These are phyloP conservation scores for Saccharomycopsis sp. DNA, from an alignment of 805 yeast species.

Conservation along the genomic window DNA sequence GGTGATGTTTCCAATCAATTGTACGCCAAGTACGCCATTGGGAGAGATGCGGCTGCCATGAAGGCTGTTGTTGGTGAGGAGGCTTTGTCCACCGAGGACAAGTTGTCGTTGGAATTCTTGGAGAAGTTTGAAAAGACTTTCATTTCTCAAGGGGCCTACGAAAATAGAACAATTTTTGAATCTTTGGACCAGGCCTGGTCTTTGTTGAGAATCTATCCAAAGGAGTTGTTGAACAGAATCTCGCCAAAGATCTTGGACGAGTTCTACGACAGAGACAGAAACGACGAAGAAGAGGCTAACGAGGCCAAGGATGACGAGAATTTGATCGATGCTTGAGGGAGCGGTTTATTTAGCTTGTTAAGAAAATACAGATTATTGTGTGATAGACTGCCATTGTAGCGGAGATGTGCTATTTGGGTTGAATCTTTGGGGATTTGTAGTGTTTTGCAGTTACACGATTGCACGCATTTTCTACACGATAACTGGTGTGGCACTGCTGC, in stretches of 20 bases:
- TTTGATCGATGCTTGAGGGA: constrained; percentile 14
- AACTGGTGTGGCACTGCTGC: no score
- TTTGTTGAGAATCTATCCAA: constrained; percentile 95
- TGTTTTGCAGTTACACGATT: no score
- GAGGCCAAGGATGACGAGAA: constrained; percentile 11
- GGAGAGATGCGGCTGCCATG: constrained; percentile 99
- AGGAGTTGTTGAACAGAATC: constrained; percentile 96
- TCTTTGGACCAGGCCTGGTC: constrained; percentile 98
- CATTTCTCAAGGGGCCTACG: constrained; percentile 94
- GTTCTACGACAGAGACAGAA: constrained; percentile 87
- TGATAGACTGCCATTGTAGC: no score
- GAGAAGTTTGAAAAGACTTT: constrained; percentile 97
- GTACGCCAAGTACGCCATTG: constrained; percentile 98
- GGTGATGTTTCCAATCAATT: constrained; percentile 99
- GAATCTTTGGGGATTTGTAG: no score
- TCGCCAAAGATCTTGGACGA: constrained; percentile 95
- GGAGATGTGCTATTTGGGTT: no score
- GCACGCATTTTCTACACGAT: no score
- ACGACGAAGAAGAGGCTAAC: constrained; percentile 43
- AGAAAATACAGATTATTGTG: no score
- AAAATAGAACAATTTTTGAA: constrained; percentile 89
- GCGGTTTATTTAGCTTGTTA: not conserved
- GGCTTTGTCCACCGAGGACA: constrained; percentile 95
- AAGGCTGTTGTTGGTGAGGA: constrained; percentile 99
- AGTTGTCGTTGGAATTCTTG: constrained; percentile 91